Percentiles rank a stretch among this genome's conserved stretches.
These are phyloP conservation scores for Amaranthus cruentus DNA, from an alignment of 148 eudicot species.

Conservation along the genomic window DNA sequence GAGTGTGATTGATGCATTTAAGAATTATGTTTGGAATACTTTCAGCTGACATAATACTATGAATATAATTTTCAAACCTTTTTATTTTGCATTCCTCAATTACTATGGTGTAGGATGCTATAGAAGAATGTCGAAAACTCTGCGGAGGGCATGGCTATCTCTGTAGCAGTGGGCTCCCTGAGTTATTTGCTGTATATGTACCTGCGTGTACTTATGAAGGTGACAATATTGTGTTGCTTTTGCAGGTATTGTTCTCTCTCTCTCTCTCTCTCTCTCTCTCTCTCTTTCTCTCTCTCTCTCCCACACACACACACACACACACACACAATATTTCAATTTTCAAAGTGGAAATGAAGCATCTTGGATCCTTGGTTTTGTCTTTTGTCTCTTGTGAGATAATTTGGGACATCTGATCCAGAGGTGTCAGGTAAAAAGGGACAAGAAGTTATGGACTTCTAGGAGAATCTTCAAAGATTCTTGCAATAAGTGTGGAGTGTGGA, in stretches of 20 bases:
- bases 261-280: neutral
- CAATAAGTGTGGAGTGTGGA: no score
- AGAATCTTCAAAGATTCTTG: no score
- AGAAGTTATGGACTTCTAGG: no score
- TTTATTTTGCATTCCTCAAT: neutral
- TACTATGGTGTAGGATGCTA: slow-evolving; percentile 59
- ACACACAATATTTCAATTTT: no score
- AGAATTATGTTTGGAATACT: neutral
- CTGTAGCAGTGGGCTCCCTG: slow-evolving; percentile 93
- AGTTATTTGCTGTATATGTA: slow-evolving; percentile 86
- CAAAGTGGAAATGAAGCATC: no score
- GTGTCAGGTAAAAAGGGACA: no score
- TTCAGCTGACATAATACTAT: neutral
- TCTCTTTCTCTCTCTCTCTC: no score
- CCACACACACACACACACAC: no score
- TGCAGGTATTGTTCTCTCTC: slow-evolving; percentile 50
- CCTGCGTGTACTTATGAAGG: slow-evolving; percentile 98
- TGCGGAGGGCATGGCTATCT: slow-evolving; percentile 99
- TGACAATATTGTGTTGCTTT: slow-evolving; percentile 71
- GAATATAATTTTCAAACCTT: neutral
- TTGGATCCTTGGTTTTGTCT: no score
- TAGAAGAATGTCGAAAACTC: slow-evolving; percentile 89
- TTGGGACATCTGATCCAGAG: no score
- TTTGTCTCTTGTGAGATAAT: no score
- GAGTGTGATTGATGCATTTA: neutral